Evolutionary conservation across 352 stramenopile species (phyloP).

Genomic region (Phytophthora megakarya): DNA sequence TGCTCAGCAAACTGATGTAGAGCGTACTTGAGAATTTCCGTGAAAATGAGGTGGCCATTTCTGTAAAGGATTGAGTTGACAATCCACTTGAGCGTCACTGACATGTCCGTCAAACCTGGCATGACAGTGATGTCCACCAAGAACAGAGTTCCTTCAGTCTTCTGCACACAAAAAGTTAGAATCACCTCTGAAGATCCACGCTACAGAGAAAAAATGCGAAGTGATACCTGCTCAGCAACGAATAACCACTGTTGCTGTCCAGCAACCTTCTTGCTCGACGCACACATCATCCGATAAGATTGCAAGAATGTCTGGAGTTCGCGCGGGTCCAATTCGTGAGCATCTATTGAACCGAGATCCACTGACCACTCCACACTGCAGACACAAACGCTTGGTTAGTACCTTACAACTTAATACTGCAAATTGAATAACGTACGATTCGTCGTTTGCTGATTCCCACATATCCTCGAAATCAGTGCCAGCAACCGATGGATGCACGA

Average conservation of each 20-base stretch:
- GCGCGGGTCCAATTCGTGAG: conserved; percentile 55
- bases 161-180: conserved; percentile 39
- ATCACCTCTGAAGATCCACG: background rate
- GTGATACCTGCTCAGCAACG: conserved; percentile 75
- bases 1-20: conserved; percentile 67
- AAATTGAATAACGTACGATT: conserved; percentile 57
- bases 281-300: conserved; percentile 61
- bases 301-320: conserved; percentile 71
- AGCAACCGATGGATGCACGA: conserved; percentile 50
- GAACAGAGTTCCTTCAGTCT: conserved; percentile 80
- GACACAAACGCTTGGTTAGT: conserved; percentile 17
- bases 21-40: conserved; percentile 80
- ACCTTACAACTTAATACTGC: background rate
- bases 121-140: conserved; percentile 82
- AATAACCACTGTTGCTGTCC: conserved; percentile 83
- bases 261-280: conserved; percentile 76
- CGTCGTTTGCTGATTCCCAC: conserved; percentile 75
- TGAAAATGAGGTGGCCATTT: conserved; percentile 83
- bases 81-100: conserved; percentile 89
- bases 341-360: conserved; percentile 49
- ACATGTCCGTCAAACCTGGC: conserved; percentile 77
- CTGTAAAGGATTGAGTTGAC: conserved; percentile 87
- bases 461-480: conserved; percentile 69
- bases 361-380: conserved; percentile 77
- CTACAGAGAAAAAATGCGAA: background rate